A percentile compares a stretch with the other conserved stretches of the same genome.
phyloP scores from a whole-genome alignment of 2,329 filamentous ascomycete species.

The Aspergillus sp. region DNA sequence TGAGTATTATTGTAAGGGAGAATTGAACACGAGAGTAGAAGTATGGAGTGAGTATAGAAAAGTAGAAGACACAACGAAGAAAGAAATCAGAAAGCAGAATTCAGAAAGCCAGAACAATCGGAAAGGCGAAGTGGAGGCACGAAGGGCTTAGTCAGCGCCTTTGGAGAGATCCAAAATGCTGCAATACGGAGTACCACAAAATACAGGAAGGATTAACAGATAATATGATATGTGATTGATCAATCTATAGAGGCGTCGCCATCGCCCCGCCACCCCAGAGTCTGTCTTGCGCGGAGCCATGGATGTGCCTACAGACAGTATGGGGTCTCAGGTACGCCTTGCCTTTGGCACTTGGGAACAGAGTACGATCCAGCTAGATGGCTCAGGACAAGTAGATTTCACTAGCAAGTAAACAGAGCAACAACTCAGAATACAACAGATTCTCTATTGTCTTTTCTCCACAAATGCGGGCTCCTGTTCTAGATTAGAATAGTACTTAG shows the following conservation, averaged over 20 bases:
- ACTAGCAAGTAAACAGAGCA: too few relatives aligned
- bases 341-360: background rate
- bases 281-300: background rate
- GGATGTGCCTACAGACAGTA: background rate
- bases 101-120: too few relatives aligned
- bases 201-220: background rate
- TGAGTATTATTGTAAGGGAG: background rate
- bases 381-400: too few relatives aligned
- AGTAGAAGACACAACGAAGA: background rate
- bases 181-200: too few relatives aligned
- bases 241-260: background rate
- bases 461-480: too few relatives aligned
- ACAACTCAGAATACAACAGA: too few relatives aligned
- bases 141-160: constrained; percentile 1
- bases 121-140: constrained; percentile 1
- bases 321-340: background rate
- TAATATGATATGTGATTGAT: background rate
- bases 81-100: too few relatives aligned
- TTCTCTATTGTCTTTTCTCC: too few relatives aligned
- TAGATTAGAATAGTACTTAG: too few relatives aligned
- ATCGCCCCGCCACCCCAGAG: background rate
- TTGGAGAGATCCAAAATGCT: too few relatives aligned
- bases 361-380: too few relatives aligned
- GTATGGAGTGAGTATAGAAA: background rate
- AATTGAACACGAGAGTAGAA: background rate